phyloP scores from a whole-genome alignment of 768 basidiomycete species.

The Suillus subalutaceus region DNA sequence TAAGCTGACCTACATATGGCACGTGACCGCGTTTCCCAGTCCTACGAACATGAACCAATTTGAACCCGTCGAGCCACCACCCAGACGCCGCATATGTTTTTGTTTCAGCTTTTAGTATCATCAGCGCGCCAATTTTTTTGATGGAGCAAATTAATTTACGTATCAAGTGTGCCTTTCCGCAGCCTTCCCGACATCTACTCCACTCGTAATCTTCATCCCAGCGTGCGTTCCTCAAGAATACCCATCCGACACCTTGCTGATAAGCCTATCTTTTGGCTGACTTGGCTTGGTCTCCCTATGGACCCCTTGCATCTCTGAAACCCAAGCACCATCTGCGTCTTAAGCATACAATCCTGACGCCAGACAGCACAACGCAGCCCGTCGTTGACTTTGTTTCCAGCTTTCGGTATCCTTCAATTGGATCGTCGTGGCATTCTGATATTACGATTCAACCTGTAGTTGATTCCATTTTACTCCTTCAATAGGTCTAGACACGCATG shows the following conservation, averaged over 20 bases:
- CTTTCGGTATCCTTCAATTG: background rate
- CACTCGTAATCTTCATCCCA: conserved; percentile 32
- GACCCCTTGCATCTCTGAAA: conserved; percentile 53
- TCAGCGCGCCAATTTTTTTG: background rate
- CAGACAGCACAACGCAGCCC: background rate
- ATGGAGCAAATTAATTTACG: background rate
- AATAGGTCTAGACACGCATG: background rate
- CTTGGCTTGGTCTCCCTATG: conserved; percentile 62
- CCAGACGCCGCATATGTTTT: background rate
- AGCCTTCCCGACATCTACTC: conserved; percentile 9
- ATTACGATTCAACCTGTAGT: background rate
- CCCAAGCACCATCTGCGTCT: background rate
- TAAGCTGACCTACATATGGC: background rate
- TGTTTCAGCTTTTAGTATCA: background rate
- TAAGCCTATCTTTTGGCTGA: conserved; percentile 66
- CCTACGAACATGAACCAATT: background rate
- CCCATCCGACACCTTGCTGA: conserved; percentile 48
- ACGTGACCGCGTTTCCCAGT: background rate
- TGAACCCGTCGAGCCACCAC: background rate
- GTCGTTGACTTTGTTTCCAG: background rate
- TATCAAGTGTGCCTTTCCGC: background rate
- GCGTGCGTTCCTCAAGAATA: conserved; percentile 45
- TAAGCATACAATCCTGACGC: background rate
- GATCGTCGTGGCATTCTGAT: background rate
- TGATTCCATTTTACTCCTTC: background rate